Evolutionary conservation across 1,284 basidiomycete genomes (phyloP), one percentile per base, ranked within the genome.

Genomic region (Naganishia sp.): DNA sequence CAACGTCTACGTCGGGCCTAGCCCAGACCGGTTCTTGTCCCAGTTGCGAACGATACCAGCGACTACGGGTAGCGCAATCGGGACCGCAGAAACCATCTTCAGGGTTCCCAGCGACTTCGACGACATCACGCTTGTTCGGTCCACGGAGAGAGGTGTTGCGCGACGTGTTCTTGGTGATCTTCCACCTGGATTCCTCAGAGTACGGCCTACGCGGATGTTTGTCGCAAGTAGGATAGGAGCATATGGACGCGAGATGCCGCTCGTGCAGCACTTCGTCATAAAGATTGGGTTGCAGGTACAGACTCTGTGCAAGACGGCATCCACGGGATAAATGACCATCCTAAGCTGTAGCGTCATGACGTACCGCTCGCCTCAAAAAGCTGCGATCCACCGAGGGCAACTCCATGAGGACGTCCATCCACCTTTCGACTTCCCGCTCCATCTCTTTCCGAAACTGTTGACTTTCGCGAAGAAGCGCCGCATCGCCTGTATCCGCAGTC

Each of bases 211-310:
- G 32, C 6, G 60, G 55, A 25, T n/a, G 39, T 18, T 53, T 53
- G 17, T 13, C 21, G 23, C 66, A 67, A 11, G 49, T 49, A 7
- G 66, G 66, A 25, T 67, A 67, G 10, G 45, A 63, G 54, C 66
- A 67, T 11, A 43, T 42, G 4, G 35, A 21, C 11, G 53, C 43
- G 9, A 67, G 53, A 42, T 67, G 66, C 35, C 66, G 31, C 46
- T 67, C 66, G 42, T 67, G 66, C 11, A 45, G 53, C n/a, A 67
- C 55, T 54, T 67, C 57, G 18, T 63, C 58, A 31, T 67, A 67
- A 28, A 56, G 51, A 45, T 61, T 50, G 3, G 65, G 57, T 31
- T 52, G 52, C 17, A 66, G 43, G 28, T 66, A 66, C 18, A 66
- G 65, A 42, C 65, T 66, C 65, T 66, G 31, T 21, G 3, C 15